Percentiles rank a stretch among this genome's conserved stretches.
These are phyloP conservation scores for Raffaelea deltoideospora DNA, from an alignment of 2,329 filamentous ascomycete genomes.

Conservation along the genomic window DNA sequence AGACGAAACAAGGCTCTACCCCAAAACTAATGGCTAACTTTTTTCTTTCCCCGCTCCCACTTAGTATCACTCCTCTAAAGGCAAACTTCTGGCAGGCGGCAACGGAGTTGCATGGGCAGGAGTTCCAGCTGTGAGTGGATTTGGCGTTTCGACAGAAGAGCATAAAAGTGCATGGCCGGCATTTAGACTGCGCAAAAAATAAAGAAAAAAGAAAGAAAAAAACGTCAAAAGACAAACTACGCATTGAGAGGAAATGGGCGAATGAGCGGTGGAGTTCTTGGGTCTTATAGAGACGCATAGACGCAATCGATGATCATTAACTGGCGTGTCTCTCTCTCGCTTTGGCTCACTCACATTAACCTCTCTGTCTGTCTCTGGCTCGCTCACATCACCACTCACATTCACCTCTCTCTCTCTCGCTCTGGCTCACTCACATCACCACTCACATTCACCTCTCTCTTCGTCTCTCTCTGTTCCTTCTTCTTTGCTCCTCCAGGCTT, in stretches of 20 bases:
- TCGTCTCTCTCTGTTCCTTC: background rate
- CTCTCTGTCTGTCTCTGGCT: background rate
- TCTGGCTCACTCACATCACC: background rate
- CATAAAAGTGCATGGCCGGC: too few species aligned
- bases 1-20: too few species aligned
- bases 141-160: too few species aligned
- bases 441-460: background rate
- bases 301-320: slow-evolving; percentile 2
- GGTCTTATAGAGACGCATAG: slow-evolving; percentile 7
- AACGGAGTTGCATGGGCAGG: slow-evolving; percentile 46
- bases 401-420: background rate
- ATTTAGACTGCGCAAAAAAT: too few species aligned
- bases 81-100: slow-evolving; percentile 80
- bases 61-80: slow-evolving; percentile 74
- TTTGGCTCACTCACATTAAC: background rate
- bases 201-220: too few species aligned
- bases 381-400: background rate
- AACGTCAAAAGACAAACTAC: too few species aligned
- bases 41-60: background rate
- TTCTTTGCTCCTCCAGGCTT: background rate
- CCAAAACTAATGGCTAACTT: background rate
- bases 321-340: background rate
- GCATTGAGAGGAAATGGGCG: background rate
- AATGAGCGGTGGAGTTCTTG: background rate
- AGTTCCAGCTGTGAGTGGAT: slow-evolving; percentile 68